Conservation (phyloP, 2,329 filamentous ascomycete genomes). For the Dothideomycetidae sp. region DNA sequence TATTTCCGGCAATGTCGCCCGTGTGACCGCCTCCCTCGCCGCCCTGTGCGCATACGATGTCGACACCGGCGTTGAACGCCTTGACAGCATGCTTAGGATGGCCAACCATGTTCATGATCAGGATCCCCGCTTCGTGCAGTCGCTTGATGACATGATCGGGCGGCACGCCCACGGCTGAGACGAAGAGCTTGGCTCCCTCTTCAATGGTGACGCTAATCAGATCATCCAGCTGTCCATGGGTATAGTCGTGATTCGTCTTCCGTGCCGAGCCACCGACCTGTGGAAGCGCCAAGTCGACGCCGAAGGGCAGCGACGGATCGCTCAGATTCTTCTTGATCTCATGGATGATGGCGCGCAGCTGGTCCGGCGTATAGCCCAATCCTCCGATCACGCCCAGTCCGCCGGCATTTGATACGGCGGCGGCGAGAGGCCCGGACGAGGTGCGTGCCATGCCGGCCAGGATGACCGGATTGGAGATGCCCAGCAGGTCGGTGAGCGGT, state of each 20-base stretch:
- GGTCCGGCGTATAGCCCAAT: conserved; percentile 55
- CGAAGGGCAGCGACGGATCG: conserved; percentile 62
- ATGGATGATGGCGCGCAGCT: conserved; percentile 66
- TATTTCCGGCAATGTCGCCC: conserved; percentile 70
- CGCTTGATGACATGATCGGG: conserved; percentile 57
- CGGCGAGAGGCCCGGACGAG: conserved; percentile 62
- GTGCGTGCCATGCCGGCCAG: conserved; percentile 90
- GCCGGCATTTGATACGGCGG: conserved; percentile 77
- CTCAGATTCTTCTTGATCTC: conserved; percentile 67
- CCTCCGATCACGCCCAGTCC: conserved; percentile 54
- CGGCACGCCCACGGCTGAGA: conserved; percentile 77
- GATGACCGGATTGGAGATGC: conserved; percentile 76
- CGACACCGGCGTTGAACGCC: conserved; percentile 71
- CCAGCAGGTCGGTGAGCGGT: conserved; percentile 62
- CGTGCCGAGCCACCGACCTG: conserved; percentile 73
- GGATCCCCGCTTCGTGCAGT: conserved; percentile 63
- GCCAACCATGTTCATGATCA: conserved; percentile 97
- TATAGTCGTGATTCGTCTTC: conserved; percentile 94
- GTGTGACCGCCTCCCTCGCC: conserved; percentile 91
- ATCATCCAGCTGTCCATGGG: conserved; percentile 72
- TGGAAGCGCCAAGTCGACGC: conserved; percentile 79
- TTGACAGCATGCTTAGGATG: conserved; percentile 84
- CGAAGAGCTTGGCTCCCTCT: conserved; percentile 72
- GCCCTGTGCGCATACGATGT: conserved; percentile 84
- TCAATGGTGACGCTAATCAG: conserved; percentile 75